Evolutionary conservation across 2,329 filamentous ascomycete species (phyloP).

Genomic region (Fusarium sp.): DNA sequence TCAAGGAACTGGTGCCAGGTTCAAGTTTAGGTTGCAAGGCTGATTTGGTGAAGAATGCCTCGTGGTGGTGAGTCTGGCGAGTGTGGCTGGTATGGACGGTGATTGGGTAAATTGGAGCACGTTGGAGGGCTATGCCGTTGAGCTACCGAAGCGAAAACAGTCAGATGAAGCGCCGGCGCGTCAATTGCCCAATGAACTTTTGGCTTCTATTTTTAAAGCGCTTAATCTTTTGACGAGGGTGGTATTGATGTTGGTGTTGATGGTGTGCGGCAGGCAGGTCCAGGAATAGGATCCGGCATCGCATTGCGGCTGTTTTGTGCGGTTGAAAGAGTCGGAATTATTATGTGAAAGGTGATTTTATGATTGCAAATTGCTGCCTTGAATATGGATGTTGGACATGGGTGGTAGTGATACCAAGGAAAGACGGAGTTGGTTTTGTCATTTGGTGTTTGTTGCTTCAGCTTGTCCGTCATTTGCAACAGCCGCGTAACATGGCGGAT

Average conservation of each 20-base stretch:
- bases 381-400: slow-evolving; percentile 2
- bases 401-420: background rate
- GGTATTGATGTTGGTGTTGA: background rate
- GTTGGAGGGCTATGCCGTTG: slow-evolving; percentile 41
- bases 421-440: background rate
- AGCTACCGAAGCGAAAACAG: slow-evolving; percentile 31
- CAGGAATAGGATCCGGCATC: slow-evolving; percentile 14
- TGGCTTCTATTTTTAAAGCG: slow-evolving; percentile 48
- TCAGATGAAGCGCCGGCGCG: slow-evolving; percentile 43
- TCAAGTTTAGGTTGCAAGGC: slow-evolving; percentile 38
- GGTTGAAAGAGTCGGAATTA: slow-evolving; percentile 15
- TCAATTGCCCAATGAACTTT: slow-evolving; percentile 37
- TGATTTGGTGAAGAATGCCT: slow-evolving; percentile 42
- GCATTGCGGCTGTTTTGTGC: slow-evolving; percentile 29
- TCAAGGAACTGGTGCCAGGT: background rate
- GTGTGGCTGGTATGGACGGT: slow-evolving; percentile 12
- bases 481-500: slow-evolving; percentile 9
- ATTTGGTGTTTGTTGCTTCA: background rate
- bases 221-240: slow-evolving; percentile 37
- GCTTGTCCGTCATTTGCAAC: slow-evolving; percentile 8
- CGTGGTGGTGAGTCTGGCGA: slow-evolving; percentile 32
- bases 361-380: background rate
- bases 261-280: slow-evolving; percentile 24
- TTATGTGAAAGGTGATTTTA: slow-evolving; percentile 18
- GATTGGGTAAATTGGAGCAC: slow-evolving; percentile 33